Evolutionary conservation across 2,329 filamentous ascomycete species (phyloP), one percentile per base, ranked within the genome.

Genomic region (Sarocladium oryzae): DNA sequence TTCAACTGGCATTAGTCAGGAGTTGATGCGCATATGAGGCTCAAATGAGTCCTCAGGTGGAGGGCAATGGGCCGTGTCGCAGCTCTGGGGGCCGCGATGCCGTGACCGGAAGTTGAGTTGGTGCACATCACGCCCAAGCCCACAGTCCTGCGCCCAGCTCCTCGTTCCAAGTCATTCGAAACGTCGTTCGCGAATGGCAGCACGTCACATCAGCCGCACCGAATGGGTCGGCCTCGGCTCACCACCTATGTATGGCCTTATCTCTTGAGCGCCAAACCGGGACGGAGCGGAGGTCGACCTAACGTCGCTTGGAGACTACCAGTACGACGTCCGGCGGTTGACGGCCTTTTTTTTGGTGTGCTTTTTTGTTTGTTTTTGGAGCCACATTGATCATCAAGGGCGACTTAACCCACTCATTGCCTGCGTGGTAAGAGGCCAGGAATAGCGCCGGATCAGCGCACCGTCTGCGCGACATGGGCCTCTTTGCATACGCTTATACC

Each of bases 361-460:
- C n/a, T n/a, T n/a, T n/a, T n/a, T n/a, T n/a, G n/a, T n/a, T n/a
- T n/a, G n/a, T n/a, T n/a, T n/a, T n/a, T n/a, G n/a, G n/a, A n/a
- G n/a, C n/a, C n/a, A n/a, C n/a, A n/a, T n/a, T n/a, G n/a, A n/a
- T n/a, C n/a, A n/a, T 20, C 36, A 7, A 43, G 21, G 15, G 4
- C 21, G 37, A 40, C 11, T 26, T 26, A 8, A 26, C 13, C 23
- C n/a, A n/a, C n/a, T n/a, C 23, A 10, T 23, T 40, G 16, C 11
- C 37, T 20, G 16, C 10, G 11, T 48, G 43, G 43, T 16, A 32
- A 15, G 26, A 11, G 23, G 40, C 21, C 21, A 45, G 40, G 40
- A 11, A 48, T 48, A 48, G 43, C 43, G 43, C 43, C 43, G 43
- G 43, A 48, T 48, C 43, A 48, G 43, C 43, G 43, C 43, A 48